A percentile compares a stretch with the other conserved stretches of the same genome.
Conservation (phyloP, 1,139 yeast genomes). For the Yamadazyma diddensiae region DNA sequence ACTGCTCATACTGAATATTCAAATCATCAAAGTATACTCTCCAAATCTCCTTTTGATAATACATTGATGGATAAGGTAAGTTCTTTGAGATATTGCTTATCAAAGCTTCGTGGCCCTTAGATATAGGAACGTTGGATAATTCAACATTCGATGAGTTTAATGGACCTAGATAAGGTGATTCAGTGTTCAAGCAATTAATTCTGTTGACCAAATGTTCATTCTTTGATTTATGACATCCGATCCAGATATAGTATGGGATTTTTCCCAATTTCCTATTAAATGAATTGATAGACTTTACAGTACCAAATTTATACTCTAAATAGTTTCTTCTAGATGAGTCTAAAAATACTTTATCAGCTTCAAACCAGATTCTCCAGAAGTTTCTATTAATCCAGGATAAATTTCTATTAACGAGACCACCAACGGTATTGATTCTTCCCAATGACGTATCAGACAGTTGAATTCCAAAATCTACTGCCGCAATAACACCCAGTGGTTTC, state of each 20-base stretch:
- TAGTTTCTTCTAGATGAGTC: constrained; percentile 82
- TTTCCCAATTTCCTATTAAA: constrained; percentile 64
- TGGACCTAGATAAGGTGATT: constrained; percentile 78
- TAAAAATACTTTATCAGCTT: constrained; percentile 74
- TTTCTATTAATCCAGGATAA: constrained; percentile 75
- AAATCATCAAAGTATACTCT: constrained; percentile 76
- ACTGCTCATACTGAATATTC: constrained; percentile 65
- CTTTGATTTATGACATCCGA: constrained; percentile 71
- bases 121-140: constrained; percentile 32
- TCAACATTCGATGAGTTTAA: constrained; percentile 11
- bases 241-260: constrained; percentile 80
- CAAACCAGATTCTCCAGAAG: constrained; percentile 88
- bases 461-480: constrained; percentile 79
- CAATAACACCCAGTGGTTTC: constrained; percentile 55
- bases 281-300: constrained; percentile 68
- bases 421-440: constrained; percentile 73
- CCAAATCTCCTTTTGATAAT: constrained; percentile 74
- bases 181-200: constrained; percentile 72
- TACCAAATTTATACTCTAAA: constrained; percentile 77
- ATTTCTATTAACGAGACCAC: constrained; percentile 69
- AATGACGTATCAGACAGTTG: constrained; percentile 62
- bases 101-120: constrained; percentile 80
- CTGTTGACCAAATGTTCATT: constrained; percentile 60
- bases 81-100: constrained; percentile 57
- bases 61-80: constrained; percentile 74